Evolutionary conservation across 2,329 filamentous ascomycete species (phyloP), one percentile per base, ranked within the genome.

Genomic region (Leptographium lundbergii): DNA sequence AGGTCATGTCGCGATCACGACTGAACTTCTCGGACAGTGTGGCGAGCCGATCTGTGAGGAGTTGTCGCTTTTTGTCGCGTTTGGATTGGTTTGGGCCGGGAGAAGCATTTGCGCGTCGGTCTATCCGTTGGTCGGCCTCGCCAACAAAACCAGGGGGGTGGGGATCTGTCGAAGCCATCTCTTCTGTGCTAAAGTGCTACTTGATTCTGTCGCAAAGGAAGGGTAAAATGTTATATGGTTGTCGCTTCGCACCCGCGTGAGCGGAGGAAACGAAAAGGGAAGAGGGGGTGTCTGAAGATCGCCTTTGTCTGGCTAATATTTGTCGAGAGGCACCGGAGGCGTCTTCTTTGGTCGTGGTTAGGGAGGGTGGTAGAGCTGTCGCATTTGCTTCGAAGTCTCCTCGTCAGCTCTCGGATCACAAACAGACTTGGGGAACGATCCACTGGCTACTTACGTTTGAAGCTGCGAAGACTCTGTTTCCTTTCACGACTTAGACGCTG

Each of bases 41-140:
- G 48, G 83, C 80, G 7, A 96, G 81, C 63, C 88, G 86, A 62
- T 96, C 91, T 65, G 85, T 83, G 62, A 96, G 83, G 67, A 86
- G 84, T 67, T 89, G 89, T 62, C 91, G 86, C 69, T 91, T 86
- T 72, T 95, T 94, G 74, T 97, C 92, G 71, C 90, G 84, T 76
- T 96, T 96, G 48, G 89, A 92, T 63, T 77, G 77, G 9, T 65
- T 55, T 1, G 68, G 66, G n/a, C 75, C 67, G n/a, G 68, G 69
- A 32, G 69, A 70, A 51, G 63, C 62, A 63, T 68, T 66, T 48
- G 61, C 60, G 17, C 68, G 66, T 48, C 67, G 66, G 56, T 68
- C 68, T 4, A 51, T 51, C 27, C 57, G 57, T 29, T 52, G 58
- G 25, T 59, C 54, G 32, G 22, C 58, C 22, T 59, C 58, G 11